Evolutionary conservation across 2,329 filamentous ascomycete genomes (phyloP).

Genomic region (Fusarium vanettenii): DNA sequence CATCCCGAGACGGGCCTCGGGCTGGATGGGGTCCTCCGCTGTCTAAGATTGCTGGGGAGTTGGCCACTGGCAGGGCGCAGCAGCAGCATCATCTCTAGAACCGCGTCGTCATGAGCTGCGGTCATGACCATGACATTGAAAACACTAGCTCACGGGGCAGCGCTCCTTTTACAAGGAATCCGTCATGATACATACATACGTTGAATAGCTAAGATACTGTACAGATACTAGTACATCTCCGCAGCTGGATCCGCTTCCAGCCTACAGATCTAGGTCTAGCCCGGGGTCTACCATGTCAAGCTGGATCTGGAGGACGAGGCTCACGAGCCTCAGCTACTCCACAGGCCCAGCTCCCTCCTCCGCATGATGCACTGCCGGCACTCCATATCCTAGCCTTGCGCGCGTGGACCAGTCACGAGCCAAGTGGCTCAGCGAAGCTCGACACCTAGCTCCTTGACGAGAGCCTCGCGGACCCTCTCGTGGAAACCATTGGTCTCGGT

Average conservation of each 20-base stretch:
- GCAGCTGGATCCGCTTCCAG: slow-evolving; percentile 19
- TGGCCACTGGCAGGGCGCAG: slow-evolving; percentile 25
- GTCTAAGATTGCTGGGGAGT: not conserved
- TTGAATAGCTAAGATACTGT: slow-evolving; percentile 1
- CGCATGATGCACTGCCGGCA: not conserved
- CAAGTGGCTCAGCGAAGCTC: slow-evolving; percentile 60
- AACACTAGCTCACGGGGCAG: slow-evolving; percentile 8
- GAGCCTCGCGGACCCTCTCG: slow-evolving; percentile 69
- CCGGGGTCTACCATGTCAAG: slow-evolving; percentile 25
- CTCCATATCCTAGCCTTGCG: not conserved
- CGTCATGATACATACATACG: slow-evolving; percentile 3
- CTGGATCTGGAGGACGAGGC: slow-evolving; percentile 16
- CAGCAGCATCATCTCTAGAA: not conserved
- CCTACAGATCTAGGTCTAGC: slow-evolving; percentile 12
- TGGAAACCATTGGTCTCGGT: slow-evolving; percentile 83
- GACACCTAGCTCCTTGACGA: slow-evolving; percentile 80
- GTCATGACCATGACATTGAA: not conserved
- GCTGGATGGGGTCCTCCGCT: not conserved
- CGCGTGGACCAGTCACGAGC: not conserved
- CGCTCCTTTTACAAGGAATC: not conserved
- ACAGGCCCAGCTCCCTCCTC: slow-evolving; percentile 32
- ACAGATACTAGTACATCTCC: slow-evolving; percentile 22
- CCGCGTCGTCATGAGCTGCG: slow-evolving; percentile 7
- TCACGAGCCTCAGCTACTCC: slow-evolving; percentile 35
- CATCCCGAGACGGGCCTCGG: not conserved